Evolutionary conservation across 2,329 filamentous ascomycete species (phyloP).

Genomic region (Phyllosticta paracitricarpa): DNA sequence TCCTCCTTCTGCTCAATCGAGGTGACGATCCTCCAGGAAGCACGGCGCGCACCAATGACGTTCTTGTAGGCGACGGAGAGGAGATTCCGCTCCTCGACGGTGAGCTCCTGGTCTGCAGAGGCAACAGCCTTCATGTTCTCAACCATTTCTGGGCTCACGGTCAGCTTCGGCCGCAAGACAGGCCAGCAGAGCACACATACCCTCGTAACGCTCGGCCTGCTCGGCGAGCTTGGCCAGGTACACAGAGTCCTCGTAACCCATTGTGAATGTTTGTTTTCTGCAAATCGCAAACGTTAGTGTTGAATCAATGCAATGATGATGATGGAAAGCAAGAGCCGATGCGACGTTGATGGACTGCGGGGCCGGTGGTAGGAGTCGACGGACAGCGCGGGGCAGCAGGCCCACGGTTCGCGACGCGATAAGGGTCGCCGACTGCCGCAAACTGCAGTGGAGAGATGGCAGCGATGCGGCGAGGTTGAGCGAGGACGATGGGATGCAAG

Average conservation of each 20-base stretch:
- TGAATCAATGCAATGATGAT: background rate
- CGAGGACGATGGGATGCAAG: background rate
- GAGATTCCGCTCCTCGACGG: slow-evolving; percentile 71
- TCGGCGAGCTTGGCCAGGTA: slow-evolving; percentile 99
- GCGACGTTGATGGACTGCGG: background rate
- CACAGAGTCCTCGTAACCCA: slow-evolving; percentile 15
- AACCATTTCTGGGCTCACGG: slow-evolving; percentile 66
- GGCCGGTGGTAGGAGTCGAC: slow-evolving; percentile 7
- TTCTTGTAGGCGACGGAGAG: slow-evolving; percentile 99
- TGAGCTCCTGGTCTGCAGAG: slow-evolving; percentile 51
- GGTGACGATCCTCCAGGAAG: slow-evolving; percentile 96
- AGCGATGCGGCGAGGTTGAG: slow-evolving; percentile 14
- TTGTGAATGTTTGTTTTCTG: slow-evolving; percentile 8
- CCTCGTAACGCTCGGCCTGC: slow-evolving; percentile 99
- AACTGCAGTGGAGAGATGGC: slow-evolving; percentile 13
- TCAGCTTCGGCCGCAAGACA: slow-evolving; percentile 20
- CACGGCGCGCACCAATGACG: slow-evolving; percentile 91
- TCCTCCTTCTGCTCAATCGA: slow-evolving; percentile 99
- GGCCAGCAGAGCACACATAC: slow-evolving; percentile 33
- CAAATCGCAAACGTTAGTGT: slow-evolving; percentile 2
- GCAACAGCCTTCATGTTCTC: slow-evolving; percentile 80
- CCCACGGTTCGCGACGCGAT: slow-evolving; percentile 2
- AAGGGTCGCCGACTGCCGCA: slow-evolving; percentile 13
- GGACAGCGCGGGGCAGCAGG: slow-evolving; percentile 8
- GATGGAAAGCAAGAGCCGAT: background rate